phyloP scores from a whole-genome alignment of 441 rosid genomes.

The Capsella rubella region DNA sequence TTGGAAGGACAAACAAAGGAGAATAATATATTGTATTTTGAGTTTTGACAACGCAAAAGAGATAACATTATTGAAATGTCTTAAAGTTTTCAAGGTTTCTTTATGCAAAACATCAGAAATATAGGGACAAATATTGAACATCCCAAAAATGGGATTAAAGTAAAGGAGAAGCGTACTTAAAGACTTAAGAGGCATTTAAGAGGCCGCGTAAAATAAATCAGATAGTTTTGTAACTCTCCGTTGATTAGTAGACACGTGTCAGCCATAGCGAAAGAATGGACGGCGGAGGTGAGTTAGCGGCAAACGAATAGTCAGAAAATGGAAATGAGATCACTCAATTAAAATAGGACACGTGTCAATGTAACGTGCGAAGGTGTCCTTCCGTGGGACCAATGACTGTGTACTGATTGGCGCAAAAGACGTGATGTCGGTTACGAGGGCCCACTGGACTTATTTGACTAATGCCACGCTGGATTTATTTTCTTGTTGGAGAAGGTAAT shows the following conservation, averaged over 20 bases:
- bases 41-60: background rate
- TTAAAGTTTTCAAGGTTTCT: background rate
- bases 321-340: background rate
- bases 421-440: constrained; percentile 44
- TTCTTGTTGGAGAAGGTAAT: constrained; percentile 17
- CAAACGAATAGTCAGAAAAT: constrained; percentile 25
- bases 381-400: constrained; percentile 25
- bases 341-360: background rate
- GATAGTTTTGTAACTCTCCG: too few species aligned
- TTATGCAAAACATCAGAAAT: background rate
- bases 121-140: constrained; percentile 3
- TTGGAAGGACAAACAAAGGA: background rate
- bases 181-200: background rate
- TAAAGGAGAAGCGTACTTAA: background rate
- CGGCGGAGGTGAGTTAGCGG: constrained; percentile 20
- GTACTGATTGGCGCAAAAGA: constrained; percentile 41
- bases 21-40: background rate
- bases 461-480: constrained; percentile 25
- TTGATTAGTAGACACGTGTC: constrained; percentile 17
- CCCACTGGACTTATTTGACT: constrained; percentile 25
- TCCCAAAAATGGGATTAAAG: constrained; percentile 7
- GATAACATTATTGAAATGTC: background rate
- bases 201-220: too few species aligned
- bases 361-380: constrained; percentile 32
- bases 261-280: background rate